Conservation (phyloP, 78 protist species). For the Dictyostelium firmibasis region DNA sequence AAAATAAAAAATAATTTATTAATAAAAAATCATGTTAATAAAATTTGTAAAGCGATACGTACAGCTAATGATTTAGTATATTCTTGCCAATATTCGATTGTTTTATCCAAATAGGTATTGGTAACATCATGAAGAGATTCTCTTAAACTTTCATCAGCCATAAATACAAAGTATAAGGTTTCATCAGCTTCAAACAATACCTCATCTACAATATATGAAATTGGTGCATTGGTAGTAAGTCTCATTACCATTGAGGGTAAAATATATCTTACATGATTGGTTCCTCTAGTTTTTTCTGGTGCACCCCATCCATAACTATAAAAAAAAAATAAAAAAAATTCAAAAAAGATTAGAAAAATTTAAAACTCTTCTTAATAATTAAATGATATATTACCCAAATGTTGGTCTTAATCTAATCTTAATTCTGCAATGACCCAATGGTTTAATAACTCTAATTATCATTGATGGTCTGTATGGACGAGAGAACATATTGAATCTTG, state of each 20-base stretch:
- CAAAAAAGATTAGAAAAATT: neutral
- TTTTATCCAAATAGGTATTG: conserved; percentile 60
- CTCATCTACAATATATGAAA: conserved; percentile 83
- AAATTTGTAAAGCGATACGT: neutral
- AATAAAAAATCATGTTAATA: neutral
- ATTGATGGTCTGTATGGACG: conserved; percentile 78
- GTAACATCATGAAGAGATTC: conserved; percentile 55
- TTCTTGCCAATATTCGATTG: conserved; percentile 80
- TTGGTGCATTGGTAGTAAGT: conserved; percentile 85
- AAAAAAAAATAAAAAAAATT: neutral
- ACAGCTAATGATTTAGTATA: conserved; percentile 73
- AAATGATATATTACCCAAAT: conserved; percentile 84
- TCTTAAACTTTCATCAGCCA: conserved; percentile 80
- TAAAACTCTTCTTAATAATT: no score
- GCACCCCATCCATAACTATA: conserved; percentile 82
- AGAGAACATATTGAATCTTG: conserved; percentile 74
- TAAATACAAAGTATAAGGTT: conserved; percentile 66
- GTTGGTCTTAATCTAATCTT: conserved; percentile 81
- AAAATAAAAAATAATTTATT: neutral
- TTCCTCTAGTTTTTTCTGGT: conserved; percentile 81
- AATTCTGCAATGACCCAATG: conserved; percentile 72
- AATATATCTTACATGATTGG: conserved; percentile 80
- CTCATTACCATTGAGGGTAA: conserved; percentile 78
- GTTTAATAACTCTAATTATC: conserved; percentile 67
- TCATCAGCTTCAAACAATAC: conserved; percentile 79